These are phyloP conservation scores for Cutaneotrichosporon daszewskae DNA, from an alignment of 1,284 basidiomycete genomes.

Conservation along the genomic window DNA sequence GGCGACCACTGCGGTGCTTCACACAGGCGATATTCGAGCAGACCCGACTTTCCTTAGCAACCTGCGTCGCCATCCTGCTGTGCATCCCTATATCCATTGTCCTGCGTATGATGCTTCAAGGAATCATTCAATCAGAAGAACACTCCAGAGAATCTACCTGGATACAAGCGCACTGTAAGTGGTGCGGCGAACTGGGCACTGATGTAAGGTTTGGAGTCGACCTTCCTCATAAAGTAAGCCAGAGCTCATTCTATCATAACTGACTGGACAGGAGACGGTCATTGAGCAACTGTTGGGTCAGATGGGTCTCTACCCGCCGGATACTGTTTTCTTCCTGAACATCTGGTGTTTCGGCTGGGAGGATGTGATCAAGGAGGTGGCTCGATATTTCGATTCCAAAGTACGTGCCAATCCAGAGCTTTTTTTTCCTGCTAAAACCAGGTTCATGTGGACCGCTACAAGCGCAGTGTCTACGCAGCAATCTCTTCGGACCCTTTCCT, in stretches of 20 bases:
- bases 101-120: too few species aligned
- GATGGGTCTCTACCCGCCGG: constrained; percentile 61
- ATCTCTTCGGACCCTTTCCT: constrained; percentile 59
- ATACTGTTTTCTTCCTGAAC: constrained; percentile 78
- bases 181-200: neutral
- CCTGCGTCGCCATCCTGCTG: constrained; percentile 58
- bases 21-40: constrained; percentile 87
- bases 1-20: constrained; percentile 63
- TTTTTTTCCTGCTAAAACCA: constrained; percentile 32
- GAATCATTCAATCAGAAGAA: too few species aligned
- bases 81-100: too few species aligned
- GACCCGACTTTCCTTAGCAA: constrained; percentile 70
- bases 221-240: constrained; percentile 66
- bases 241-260: too few species aligned
- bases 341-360: constrained; percentile 92
- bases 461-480: constrained; percentile 60
- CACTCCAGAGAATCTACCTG: constrained; percentile 73
- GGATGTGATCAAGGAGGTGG: constrained; percentile 69
- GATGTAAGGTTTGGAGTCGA: constrained; percentile 52
- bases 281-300: constrained; percentile 62
- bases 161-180: constrained; percentile 58
- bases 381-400: constrained; percentile 58
- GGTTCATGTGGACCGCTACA: constrained; percentile 88
- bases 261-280: constrained; percentile 56
- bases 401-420: constrained; percentile 44